These are phyloP conservation scores for Coemansia sp. DNA, from an alignment of 192 early-diverging fungal species.

Conservation along the genomic window DNA sequence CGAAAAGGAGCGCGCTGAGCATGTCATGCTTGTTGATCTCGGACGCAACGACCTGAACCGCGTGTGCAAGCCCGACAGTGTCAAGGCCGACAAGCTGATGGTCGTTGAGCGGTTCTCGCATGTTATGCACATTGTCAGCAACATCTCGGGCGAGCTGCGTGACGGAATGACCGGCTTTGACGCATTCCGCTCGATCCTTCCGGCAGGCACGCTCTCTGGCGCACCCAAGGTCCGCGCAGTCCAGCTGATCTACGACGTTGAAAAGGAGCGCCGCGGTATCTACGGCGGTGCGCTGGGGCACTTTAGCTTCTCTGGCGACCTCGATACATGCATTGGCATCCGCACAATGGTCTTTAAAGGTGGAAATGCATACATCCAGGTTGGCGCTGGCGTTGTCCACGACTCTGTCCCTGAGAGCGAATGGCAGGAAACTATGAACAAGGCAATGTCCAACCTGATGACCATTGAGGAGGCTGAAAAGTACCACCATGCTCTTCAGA, in stretches of 20 bases:
- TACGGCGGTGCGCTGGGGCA: slow-evolving; percentile 91
- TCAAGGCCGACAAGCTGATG: slow-evolving; percentile 96
- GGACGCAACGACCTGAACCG: slow-evolving; percentile 99
- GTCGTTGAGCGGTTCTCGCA: slow-evolving; percentile 94
- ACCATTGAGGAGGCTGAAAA: slow-evolving; percentile 86
- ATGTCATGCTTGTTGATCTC: slow-evolving; percentile 99
- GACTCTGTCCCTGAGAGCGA: slow-evolving; percentile 90
- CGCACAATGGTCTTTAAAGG: slow-evolving; percentile 99
- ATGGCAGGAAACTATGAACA: slow-evolving; percentile 96
- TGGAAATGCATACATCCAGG: slow-evolving; percentile 91
- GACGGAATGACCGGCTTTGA: slow-evolving; percentile 89
- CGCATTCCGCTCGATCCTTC: slow-evolving; percentile 97
- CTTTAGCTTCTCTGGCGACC: slow-evolving; percentile 87
- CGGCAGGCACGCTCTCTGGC: slow-evolving; percentile 97
- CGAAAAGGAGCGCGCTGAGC: slow-evolving; percentile 96
- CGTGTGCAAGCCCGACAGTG: slow-evolving; percentile 88
- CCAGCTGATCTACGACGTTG: slow-evolving; percentile 88
- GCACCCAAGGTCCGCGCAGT: slow-evolving; percentile 98
- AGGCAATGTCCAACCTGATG: slow-evolving; percentile 87
- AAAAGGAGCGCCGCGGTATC: slow-evolving; percentile 90
- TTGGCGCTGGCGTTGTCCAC: slow-evolving; percentile 94
- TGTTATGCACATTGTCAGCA: slow-evolving; percentile 99
- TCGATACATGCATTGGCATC: slow-evolving; percentile 98
- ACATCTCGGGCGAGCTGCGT: slow-evolving; percentile 88
- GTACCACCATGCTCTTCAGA: slow-evolving; percentile 70